Evolutionary conservation across 208 protist species (phyloP).

Genomic region (Crithidia sp.): DNA sequence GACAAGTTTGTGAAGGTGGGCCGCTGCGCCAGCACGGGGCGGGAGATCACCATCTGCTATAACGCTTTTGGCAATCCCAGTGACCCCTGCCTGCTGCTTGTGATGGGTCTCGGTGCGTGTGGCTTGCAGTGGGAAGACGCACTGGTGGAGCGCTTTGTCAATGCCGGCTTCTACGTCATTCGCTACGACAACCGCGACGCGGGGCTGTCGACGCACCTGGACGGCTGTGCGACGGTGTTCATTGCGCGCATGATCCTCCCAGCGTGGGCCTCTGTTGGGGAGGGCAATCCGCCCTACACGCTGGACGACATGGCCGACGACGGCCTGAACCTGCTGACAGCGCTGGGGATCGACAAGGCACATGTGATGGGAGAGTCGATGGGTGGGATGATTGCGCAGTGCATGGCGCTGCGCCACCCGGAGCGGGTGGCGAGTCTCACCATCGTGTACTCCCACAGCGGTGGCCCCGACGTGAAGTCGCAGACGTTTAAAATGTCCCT

Average conservation of each 20-base stretch:
- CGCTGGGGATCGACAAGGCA: constrained; percentile 49
- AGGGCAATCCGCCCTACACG: constrained; percentile 56
- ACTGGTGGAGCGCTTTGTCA: constrained; percentile 47
- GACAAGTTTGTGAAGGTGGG: constrained; percentile 63
- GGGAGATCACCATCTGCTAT: constrained; percentile 71
- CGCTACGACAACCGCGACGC: constrained; percentile 80
- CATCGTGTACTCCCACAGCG: constrained; percentile 59
- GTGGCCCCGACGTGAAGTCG: constrained; percentile 44
- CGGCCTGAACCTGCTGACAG: constrained; percentile 53
- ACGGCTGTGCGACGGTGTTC: constrained; percentile 34
- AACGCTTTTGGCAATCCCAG: constrained; percentile 47
- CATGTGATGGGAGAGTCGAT: constrained; percentile 68
- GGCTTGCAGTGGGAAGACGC: constrained; percentile 21
- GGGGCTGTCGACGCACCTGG: constrained; percentile 66
- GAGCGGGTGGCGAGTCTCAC: constrained; percentile 52
- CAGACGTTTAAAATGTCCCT: constrained; percentile 39
- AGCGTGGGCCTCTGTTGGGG: constrained; percentile 44
- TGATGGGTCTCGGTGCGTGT: constrained; percentile 46
- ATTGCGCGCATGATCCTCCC: constrained; percentile 58
- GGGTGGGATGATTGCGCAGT: constrained; percentile 85
- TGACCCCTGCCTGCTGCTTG: constrained; percentile 66
- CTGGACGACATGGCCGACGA: constrained; percentile 76
- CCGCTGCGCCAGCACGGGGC: constrained; percentile 45
- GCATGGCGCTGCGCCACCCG: constrained; percentile 58
- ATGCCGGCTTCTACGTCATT: constrained; percentile 61